A percentile compares a stretch with the other conserved stretches of the same genome.
Evolutionary conservation across 139 green algal genomes (phyloP).

Genomic region (Asterochloris sp.): DNA sequence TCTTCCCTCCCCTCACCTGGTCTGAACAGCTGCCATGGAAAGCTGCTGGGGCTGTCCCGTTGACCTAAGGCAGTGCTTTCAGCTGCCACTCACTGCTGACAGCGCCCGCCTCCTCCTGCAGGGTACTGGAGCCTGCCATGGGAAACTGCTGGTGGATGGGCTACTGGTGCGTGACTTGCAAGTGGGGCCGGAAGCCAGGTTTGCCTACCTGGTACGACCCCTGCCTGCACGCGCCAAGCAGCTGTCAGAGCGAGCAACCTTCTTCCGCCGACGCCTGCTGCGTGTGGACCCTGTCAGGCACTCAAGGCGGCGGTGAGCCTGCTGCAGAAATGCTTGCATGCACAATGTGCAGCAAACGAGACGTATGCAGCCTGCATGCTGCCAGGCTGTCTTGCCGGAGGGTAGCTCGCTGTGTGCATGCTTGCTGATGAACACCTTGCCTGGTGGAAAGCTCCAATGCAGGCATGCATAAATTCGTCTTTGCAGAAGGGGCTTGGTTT

Average conservation of each 20-base stretch:
- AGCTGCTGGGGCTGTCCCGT: no score
- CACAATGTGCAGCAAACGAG: neutral
- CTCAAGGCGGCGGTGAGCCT: neutral
- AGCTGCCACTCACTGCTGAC: no score
- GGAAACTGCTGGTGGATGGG: conserved; percentile 33
- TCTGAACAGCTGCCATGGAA: no score
- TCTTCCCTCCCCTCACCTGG: no score
- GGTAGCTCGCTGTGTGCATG: no score
- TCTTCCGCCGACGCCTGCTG: conserved; percentile 31
- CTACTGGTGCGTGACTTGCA: conserved; percentile 49
- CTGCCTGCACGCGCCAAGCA: conserved; percentile 35
- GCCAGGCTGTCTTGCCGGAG: no score
- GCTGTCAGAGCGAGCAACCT: conserved; percentile 20
- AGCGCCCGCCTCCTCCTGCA: neutral
- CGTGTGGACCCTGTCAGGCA: conserved; percentile 7
- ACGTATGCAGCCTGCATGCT: no score
- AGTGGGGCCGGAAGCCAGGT: conserved; percentile 29
- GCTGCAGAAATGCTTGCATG: neutral
- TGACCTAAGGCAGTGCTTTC: no score
- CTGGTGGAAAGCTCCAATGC: no score
- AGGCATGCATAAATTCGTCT: no score
- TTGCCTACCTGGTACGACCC: conserved; percentile 48
- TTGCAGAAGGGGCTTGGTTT: no score
- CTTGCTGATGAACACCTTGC: no score
- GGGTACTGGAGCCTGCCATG: conserved; percentile 18